Evolutionary conservation across 306 rosid genomes (phyloP), one percentile per base, ranked within the genome.

Genomic region (Quercus mongolica): DNA sequence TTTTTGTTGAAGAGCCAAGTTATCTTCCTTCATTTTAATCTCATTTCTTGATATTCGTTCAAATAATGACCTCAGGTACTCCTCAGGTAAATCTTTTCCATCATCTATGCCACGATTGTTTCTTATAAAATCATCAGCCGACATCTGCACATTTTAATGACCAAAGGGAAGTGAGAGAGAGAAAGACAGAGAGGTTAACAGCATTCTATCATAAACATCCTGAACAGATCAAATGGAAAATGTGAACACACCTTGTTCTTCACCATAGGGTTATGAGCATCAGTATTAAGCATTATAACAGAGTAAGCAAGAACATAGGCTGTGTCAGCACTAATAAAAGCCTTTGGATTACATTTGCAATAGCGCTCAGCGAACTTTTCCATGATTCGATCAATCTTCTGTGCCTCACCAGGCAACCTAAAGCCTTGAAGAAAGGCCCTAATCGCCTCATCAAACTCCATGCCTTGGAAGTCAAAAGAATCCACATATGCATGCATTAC

Each of bases 331-430:
- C 99, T 96, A 79, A 86, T 93, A 80, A 96, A 96, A 85, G 74
- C 92, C 89, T 87, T 93, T 31, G 94, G 89, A 76, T 96, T 96
- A 83, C 99, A 96, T 80, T 93, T 96, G 87, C 97, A 96, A 82
- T 91, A 96, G 30, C 94, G 90, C 85, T 96, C 99, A 17, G 99
- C 93, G 87, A 96, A 96, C 88, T 96, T 96, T 76, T 96, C 99
- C 99, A 96, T 96, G 55, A 96, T 93, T 79, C 99, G 87, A 78
- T 96, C 99, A 72, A 96, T 96, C 81, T 96, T 96, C 70, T 96
- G 99, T 41, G 98, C 99, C 94, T 96, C 99, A 56, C 99, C 99
- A 23, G 99, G 99, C 79, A 96, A 81, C 90, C 98, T 88, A 89
- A 96, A 96, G 79, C 94, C 97, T 90, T 91, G 91, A 74, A 96